Conservation (phyloP, 2,329 filamentous ascomycete genomes). For the Neopestalotiopsis sp. region DNA sequence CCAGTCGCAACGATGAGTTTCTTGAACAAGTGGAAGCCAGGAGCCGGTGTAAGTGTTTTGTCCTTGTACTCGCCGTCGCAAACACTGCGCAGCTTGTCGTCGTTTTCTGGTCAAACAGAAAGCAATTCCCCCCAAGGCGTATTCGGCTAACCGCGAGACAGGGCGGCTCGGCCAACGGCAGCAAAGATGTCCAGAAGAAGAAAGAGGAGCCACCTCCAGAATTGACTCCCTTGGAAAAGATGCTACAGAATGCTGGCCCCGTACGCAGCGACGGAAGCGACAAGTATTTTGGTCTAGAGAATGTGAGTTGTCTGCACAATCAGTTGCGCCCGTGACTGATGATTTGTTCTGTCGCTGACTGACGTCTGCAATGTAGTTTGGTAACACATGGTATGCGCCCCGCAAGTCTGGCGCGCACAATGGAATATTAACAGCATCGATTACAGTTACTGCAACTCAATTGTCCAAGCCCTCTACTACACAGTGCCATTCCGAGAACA, state of each 20-base stretch:
- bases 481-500: conserved; percentile 92
- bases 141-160: conserved; percentile 30
- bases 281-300: conserved; percentile 98
- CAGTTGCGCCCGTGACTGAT: background rate
- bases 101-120: background rate
- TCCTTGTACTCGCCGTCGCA: conserved; percentile 17
- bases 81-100: background rate
- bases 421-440: conserved; percentile 33
- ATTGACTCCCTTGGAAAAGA: conserved; percentile 70
- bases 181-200: conserved; percentile 57
- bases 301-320: conserved; percentile 66
- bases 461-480: conserved; percentile 96
- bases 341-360: conserved; percentile 44
- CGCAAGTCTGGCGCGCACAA: conserved; percentile 19
- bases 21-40: conserved; percentile 64
- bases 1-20: conserved; percentile 57
- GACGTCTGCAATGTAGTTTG: conserved; percentile 69
- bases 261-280: conserved; percentile 88
- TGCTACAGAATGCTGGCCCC: conserved; percentile 82
- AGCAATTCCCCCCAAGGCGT: conserved; percentile 8
- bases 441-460: conserved; percentile 93
- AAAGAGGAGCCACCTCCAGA: conserved; percentile 65
- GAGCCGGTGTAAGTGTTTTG: conserved; percentile 55
- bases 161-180: conserved; percentile 48
- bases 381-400: conserved; percentile 84